A percentile compares a stretch with the other conserved stretches of the same genome.
Evolutionary conservation across 2,329 filamentous ascomycete species (phyloP).

Genomic region (Sporothrix brasiliensis): DNA sequence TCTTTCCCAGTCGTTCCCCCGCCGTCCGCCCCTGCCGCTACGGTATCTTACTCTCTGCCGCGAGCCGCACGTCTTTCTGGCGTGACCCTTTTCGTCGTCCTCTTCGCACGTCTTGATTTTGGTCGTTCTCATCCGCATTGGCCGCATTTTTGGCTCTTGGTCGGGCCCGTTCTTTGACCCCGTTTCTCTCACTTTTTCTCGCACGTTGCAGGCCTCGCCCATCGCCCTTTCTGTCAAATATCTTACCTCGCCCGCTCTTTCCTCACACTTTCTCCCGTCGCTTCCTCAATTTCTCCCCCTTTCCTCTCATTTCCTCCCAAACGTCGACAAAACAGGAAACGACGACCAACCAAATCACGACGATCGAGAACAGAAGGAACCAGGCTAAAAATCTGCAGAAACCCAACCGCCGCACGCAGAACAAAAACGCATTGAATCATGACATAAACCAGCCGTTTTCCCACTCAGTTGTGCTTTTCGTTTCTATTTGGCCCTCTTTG

Average conservation of each 20-base stretch:
- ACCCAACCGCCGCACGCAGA: conserved; percentile 12
- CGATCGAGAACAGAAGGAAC: conserved; percentile 1
- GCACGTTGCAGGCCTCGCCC: conserved; percentile 24
- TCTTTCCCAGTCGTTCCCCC: conserved; percentile 16
- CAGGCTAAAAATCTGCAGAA: conserved; percentile 21
- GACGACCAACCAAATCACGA: conserved; percentile 18
- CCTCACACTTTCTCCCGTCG: conserved; percentile 10
- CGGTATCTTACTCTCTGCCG: conserved; percentile 8
- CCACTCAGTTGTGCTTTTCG: neutral
- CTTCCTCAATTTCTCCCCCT: conserved; percentile 17
- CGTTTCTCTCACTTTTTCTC: conserved; percentile 17
- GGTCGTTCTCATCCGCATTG: conserved; percentile 1
- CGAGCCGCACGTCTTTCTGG: conserved; percentile 22
- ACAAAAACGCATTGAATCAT: conserved; percentile 15
- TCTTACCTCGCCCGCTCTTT: conserved; percentile 9
- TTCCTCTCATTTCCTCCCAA: conserved; percentile 17
- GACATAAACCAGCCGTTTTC: neutral
- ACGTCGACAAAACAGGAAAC: conserved; percentile 23
- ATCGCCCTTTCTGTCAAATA: conserved; percentile 5
- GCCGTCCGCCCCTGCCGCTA: conserved; percentile 29
- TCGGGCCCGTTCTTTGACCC: conserved; percentile 11
- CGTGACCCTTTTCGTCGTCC: conserved; percentile 10
- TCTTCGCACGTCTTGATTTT: conserved; percentile 17
- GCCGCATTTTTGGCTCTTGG: conserved; percentile 24
- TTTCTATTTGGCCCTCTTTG: conserved; percentile 16